phyloP scores from a whole-genome alignment of 2,329 filamentous ascomycete species.

The Botrytis porri region DNA sequence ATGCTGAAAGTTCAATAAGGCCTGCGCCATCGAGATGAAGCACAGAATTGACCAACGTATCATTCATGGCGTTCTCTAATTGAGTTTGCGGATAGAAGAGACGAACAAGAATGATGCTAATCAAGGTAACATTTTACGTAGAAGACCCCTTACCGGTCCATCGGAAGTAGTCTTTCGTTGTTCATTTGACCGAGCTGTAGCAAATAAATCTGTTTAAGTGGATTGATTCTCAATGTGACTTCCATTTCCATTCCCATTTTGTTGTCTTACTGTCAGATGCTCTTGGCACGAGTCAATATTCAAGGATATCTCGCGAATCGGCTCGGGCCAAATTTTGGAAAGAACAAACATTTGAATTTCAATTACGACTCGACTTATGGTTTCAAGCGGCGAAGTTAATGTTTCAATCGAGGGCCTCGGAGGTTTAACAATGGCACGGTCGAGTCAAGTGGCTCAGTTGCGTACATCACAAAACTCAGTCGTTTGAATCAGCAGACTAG shows the following conservation, averaged over 20 bases:
- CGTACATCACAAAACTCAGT: background rate
- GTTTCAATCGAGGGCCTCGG: background rate
- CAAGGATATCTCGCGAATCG: background rate
- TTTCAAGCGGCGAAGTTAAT: background rate
- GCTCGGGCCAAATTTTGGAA: background rate
- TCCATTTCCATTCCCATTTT: background rate
- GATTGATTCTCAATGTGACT: background rate
- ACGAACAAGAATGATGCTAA: background rate
- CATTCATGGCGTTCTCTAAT: background rate
- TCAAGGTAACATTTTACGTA: background rate
- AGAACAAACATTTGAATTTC: background rate
- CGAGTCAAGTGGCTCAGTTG: slow-evolving; percentile 10
- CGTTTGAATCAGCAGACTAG: slow-evolving; percentile 2
- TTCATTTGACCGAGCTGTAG: background rate
- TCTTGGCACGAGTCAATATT: slow-evolving; percentile 16
- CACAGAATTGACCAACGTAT: background rate
- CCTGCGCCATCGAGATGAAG: background rate
- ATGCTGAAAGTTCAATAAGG: background rate
- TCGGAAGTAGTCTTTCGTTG: background rate
- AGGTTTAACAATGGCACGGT: background rate
- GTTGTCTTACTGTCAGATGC: slow-evolving; percentile 14
- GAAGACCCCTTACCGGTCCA: background rate
- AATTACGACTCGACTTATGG: background rate
- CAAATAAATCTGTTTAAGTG: background rate
- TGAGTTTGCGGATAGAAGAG: background rate